phyloP scores from a whole-genome alignment of 2,329 filamentous ascomycete species.

The Fusarium caatingaense region DNA sequence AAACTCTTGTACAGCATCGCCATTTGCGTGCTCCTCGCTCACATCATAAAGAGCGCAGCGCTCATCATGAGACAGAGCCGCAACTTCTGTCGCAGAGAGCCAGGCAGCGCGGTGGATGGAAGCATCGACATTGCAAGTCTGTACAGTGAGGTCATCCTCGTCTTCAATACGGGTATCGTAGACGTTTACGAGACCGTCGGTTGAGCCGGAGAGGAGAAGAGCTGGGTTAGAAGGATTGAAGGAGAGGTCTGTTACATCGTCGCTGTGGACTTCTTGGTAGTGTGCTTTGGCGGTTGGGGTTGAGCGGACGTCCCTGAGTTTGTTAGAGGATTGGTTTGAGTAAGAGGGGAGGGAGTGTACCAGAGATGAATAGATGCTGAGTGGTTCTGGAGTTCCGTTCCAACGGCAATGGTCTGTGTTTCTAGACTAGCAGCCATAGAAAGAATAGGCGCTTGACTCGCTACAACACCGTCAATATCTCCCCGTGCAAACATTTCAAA shows the following conservation, averaged over 20 bases:
- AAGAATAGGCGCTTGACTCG: slow-evolving; percentile 65
- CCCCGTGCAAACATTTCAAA: not conserved
- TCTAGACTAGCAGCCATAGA: slow-evolving; percentile 71
- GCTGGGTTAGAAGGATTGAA: slow-evolving; percentile 71
- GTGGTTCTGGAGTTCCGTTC: slow-evolving; percentile 77
- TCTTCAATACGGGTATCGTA: slow-evolving; percentile 77
- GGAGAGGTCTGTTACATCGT: slow-evolving; percentile 70
- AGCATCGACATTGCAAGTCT: slow-evolving; percentile 81
- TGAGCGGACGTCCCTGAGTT: slow-evolving; percentile 67
- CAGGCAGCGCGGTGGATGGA: slow-evolving; percentile 82
- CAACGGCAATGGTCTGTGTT: slow-evolving; percentile 73
- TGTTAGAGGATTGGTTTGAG: not conserved
- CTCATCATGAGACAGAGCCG: slow-evolving; percentile 82
- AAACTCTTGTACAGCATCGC: slow-evolving; percentile 66
- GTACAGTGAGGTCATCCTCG: slow-evolving; percentile 81
- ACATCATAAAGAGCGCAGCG: slow-evolving; percentile 78
- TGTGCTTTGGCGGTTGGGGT: slow-evolving; percentile 60
- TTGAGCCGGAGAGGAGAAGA: slow-evolving; percentile 79
- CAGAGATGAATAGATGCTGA: slow-evolving; percentile 71
- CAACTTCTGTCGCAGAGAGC: slow-evolving; percentile 71
- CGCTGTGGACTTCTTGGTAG: slow-evolving; percentile 74
- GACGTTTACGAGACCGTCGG: slow-evolving; percentile 82
- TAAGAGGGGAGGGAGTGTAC: slow-evolving; percentile 52
- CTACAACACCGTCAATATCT: slow-evolving; percentile 43
- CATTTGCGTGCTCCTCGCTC: slow-evolving; percentile 71